These are phyloP conservation scores for Rubus parviflorus DNA, from an alignment of 306 rosid genomes.

Conservation along the genomic window DNA sequence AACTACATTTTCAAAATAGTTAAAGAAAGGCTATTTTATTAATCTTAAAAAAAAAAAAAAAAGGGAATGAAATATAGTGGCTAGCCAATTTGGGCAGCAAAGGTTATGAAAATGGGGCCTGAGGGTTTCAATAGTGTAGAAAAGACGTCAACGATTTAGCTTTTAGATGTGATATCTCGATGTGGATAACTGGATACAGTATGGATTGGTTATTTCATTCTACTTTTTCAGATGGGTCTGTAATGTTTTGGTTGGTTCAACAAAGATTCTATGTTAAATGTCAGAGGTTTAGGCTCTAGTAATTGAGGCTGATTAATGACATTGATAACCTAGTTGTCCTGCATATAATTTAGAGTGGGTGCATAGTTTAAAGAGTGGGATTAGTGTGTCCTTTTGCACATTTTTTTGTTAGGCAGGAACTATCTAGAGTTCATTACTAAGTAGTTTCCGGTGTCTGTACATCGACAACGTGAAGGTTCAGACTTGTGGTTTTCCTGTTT, in stretches of 20 bases:
- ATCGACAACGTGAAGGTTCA: not conserved
- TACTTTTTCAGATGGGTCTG: not conserved
- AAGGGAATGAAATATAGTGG: not conserved
- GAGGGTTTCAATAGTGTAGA: not conserved
- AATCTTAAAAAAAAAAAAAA: too few relatives aligned
- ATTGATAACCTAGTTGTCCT: not conserved
- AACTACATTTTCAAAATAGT: not conserved
- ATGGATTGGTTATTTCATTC: not conserved
- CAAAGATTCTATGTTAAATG: not conserved
- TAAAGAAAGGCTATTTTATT: not conserved
- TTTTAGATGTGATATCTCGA: too few relatives aligned
- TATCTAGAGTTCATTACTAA: not conserved
- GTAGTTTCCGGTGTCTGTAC: not conserved
- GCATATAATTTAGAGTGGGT: not conserved
- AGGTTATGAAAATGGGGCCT: not conserved
- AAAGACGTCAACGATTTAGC: not conserved
- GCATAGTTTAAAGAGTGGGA: not conserved
- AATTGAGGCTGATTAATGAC: not conserved
- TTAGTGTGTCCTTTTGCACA: not conserved
- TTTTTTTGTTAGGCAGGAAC: not conserved
- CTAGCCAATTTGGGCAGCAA: not conserved
- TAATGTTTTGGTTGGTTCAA: not conserved
- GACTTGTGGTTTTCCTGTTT: not conserved
- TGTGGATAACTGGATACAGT: not conserved
- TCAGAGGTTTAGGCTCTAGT: not conserved